Percentiles rank a stretch among this genome's conserved stretches.
These are phyloP conservation scores for Trichoderma arundinaceum DNA, from an alignment of 2,329 filamentous ascomycete species.

Conservation along the genomic window DNA sequence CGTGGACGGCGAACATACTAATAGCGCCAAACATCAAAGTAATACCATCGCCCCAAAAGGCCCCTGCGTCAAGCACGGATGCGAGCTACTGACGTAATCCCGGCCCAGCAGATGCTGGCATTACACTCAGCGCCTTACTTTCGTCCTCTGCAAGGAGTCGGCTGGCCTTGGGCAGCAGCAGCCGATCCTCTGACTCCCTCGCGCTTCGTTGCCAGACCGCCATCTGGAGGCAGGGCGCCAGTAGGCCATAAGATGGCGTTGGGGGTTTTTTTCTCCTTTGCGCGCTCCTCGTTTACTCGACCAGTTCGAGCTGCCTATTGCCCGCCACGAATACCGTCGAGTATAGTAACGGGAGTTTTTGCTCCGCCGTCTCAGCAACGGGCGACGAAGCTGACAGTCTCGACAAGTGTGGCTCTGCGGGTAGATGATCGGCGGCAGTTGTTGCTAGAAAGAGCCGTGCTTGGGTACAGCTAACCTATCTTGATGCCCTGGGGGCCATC, in stretches of 20 bases:
- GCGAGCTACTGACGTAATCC: conserved; percentile 5
- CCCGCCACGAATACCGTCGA: too few relatives aligned
- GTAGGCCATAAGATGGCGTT: too few relatives aligned
- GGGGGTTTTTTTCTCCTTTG: too few relatives aligned
- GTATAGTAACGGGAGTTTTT: too few relatives aligned
- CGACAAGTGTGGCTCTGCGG: not conserved
- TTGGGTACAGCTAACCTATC: not conserved
- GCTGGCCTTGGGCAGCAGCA: not conserved
- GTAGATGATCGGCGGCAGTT: not conserved
- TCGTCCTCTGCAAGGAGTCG: too few relatives aligned
- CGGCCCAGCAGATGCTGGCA: too few relatives aligned
- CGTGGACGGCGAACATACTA: not conserved
- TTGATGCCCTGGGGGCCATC: not conserved
- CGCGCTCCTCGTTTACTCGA: too few relatives aligned
- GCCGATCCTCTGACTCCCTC: too few relatives aligned
- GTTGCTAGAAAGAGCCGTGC: not conserved
- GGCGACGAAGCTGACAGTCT: not conserved
- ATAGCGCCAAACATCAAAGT: not conserved
- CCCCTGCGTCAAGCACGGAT: not conserved
- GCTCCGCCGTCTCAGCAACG: not conserved
- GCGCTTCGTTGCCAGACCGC: not conserved
- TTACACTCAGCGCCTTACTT: not conserved
- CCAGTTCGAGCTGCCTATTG: too few relatives aligned
- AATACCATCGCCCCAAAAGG: not conserved
- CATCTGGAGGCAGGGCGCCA: too few relatives aligned